Percentiles rank a stretch among this genome's conserved stretches.
Conservation (phyloP, 306 rosid genomes). For the Canavalia gladiata region DNA sequence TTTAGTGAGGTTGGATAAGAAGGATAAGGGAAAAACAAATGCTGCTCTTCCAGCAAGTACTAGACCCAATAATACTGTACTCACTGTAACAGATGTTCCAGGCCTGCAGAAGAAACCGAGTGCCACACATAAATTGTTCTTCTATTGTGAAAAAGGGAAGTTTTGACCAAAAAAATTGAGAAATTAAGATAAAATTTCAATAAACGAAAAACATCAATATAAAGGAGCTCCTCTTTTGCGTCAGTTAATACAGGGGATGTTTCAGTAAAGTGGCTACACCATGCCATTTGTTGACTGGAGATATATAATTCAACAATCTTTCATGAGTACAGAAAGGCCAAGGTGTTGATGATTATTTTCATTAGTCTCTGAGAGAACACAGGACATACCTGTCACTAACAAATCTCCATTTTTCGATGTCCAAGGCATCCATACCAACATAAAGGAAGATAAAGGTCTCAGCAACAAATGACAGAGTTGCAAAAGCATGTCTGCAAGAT, state of each 20-base stretch:
- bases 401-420: constrained; percentile 95
- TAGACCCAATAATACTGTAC: constrained; percentile 78
- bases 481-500: constrained; percentile 85
- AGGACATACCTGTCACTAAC: constrained; percentile 87
- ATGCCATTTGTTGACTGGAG: constrained; percentile 3
- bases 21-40: constrained; percentile 90
- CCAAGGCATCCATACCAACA: constrained; percentile 99
- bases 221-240: neutral
- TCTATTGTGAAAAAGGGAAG: neutral
- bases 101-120: constrained; percentile 70
- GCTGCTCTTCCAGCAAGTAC: constrained; percentile 91
- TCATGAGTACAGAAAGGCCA: neutral
- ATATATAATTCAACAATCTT: constrained; percentile 21
- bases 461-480: constrained; percentile 89
- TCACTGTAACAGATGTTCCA: constrained; percentile 84
- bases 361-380: neutral
- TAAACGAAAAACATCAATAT: neutral
- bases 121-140: constrained; percentile 12
- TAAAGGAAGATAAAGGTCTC: constrained; percentile 94
- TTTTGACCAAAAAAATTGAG: neutral
- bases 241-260: neutral
- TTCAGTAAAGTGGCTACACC: constrained; percentile 18
- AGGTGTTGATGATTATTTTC: constrained; percentile 15
- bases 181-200: neutral
- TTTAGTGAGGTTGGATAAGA: constrained; percentile 76